A percentile compares a stretch with the other conserved stretches of the same genome.
phyloP scores from a whole-genome alignment of 768 basidiomycete genomes.

The Naganishia kalamii region DNA sequence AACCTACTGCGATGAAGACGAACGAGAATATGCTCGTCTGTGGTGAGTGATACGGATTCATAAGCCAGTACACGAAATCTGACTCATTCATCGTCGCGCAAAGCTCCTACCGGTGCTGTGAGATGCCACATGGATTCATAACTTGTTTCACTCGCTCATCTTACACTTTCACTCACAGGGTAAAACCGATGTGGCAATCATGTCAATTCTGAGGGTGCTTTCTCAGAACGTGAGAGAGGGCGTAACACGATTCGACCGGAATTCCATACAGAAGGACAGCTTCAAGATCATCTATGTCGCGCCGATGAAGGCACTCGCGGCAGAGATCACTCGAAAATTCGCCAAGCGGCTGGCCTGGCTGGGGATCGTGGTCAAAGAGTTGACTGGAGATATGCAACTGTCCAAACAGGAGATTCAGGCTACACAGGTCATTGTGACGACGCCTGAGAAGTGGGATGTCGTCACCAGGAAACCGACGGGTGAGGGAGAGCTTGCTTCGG shows the following conservation, averaged over 20 bases:
- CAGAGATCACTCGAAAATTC: slow-evolving; percentile 89
- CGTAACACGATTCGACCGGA: slow-evolving; percentile 22
- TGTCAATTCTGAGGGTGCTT: slow-evolving; percentile 82
- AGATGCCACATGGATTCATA: slow-evolving; percentile 39
- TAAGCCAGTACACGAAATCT: too few species aligned
- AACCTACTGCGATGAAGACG: slow-evolving; percentile 82
- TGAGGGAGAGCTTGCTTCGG: slow-evolving; percentile 91
- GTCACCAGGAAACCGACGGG: slow-evolving; percentile 95
- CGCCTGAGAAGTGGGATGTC: slow-evolving; percentile 99
- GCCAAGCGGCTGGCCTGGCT: slow-evolving; percentile 86
- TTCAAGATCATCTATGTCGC: slow-evolving; percentile 99
- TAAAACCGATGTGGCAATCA: slow-evolving; percentile 97
- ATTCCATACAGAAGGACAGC: slow-evolving; percentile 60
- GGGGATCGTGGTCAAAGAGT: slow-evolving; percentile 73
- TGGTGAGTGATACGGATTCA: slow-evolving; percentile 50
- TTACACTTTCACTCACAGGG: slow-evolving; percentile 52
- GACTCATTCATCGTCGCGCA: background rate
- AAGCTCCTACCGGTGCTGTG: slow-evolving; percentile 96
- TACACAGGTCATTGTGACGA: slow-evolving; percentile 97
- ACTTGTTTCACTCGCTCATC: background rate
- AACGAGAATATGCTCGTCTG: slow-evolving; percentile 96
- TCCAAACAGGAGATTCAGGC: slow-evolving; percentile 86
- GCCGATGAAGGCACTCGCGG: slow-evolving; percentile 95
- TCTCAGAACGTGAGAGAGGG: slow-evolving; percentile 55
- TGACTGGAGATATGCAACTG: slow-evolving; percentile 98